Evolutionary conservation across 306 rosid species (phyloP), one percentile per base, ranked within the genome.

Genomic region (Hippophae rhamnoides): DNA sequence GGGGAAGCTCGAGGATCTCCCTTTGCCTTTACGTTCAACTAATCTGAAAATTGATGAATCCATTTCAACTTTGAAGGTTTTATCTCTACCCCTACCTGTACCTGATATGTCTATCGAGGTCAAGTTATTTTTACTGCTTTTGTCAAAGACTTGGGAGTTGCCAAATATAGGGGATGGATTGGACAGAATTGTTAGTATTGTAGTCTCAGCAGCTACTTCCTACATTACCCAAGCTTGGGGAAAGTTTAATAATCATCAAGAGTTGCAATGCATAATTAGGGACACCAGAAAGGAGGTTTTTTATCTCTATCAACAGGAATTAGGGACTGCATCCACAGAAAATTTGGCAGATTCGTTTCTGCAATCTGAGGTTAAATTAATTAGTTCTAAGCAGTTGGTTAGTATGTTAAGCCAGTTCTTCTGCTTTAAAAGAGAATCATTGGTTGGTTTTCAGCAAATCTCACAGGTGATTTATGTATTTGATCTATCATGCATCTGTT

Each of bases 1-100:
- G 69, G 97, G 90, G 69, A 93, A 76, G 80, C 85, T 84, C 66
- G 99, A 88, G 77, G 97, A 93, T 62, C 86, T 93, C 67, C 97
- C 97, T 56, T 72, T 78, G 68, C 86, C 95, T 64, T 79, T 93
- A 61, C 89, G 69, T 72, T 84, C 96, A 68, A 65, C 76, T 70
- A 77, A 61, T 74, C 57, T 74, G 70, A 65, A 78, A 68, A 71
- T 75, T 51, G 94, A 84, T 68, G 90, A 84, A 52, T 76, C 83
- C 9, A 57, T 76, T 55, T 84, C 74, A 64, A 69, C 81, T 71
- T 62, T 82, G 77, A 84, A 67, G 43, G 81, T 79, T 63, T 74
- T 93, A 69, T 82, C 84, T 68, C 68, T 80, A 61, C 86, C 90
- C 64, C 74, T 67, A 60, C 82, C 80, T 67, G 79, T 82, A 56